Percentiles rank a stretch among this genome's conserved stretches.
Evolutionary conservation across 768 basidiomycete genomes (phyloP).

Genomic region (Xerocomellus amylosporus): DNA sequence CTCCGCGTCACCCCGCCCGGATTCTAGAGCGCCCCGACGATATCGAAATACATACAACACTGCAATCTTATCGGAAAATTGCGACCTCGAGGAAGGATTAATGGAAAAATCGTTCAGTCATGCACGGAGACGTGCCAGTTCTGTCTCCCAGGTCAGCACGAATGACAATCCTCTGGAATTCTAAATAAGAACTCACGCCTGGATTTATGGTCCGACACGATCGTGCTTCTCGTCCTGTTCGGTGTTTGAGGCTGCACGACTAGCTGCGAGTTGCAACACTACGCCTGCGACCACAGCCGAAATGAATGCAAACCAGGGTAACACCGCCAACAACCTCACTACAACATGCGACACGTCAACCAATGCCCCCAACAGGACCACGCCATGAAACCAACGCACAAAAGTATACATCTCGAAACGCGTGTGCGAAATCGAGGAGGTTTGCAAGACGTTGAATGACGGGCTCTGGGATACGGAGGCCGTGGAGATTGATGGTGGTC

Average conservation of each 20-base stretch:
- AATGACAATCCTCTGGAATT: neutral
- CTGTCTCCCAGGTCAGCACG: neutral
- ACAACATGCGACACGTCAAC: slow-evolving; percentile 1
- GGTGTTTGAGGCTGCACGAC: neutral
- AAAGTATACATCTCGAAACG: slow-evolving; percentile 46
- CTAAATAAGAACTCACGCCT: neutral
- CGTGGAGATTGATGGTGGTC: slow-evolving; percentile 42
- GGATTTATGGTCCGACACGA: neutral
- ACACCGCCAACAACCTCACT: slow-evolving; percentile 50
- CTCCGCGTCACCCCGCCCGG: too few relatives aligned
- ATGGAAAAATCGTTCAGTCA: neutral
- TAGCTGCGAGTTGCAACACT: slow-evolving; percentile 34
- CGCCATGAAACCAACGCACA: slow-evolving; percentile 28
- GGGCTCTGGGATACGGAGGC: slow-evolving; percentile 34
- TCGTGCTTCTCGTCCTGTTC: neutral
- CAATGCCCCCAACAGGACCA: neutral
- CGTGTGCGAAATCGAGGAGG: slow-evolving; percentile 38
- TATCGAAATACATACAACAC: neutral
- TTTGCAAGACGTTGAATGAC: slow-evolving; percentile 38
- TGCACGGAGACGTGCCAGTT: neutral
- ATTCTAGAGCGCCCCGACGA: neutral
- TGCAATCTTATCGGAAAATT: neutral
- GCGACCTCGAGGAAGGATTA: neutral
- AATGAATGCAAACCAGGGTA: slow-evolving; percentile 52
- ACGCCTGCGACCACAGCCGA: slow-evolving; percentile 38